Base-by-base conservation (phyloP, 1,284 basidiomycete species). In the Wolfiporia cocos region DNA sequence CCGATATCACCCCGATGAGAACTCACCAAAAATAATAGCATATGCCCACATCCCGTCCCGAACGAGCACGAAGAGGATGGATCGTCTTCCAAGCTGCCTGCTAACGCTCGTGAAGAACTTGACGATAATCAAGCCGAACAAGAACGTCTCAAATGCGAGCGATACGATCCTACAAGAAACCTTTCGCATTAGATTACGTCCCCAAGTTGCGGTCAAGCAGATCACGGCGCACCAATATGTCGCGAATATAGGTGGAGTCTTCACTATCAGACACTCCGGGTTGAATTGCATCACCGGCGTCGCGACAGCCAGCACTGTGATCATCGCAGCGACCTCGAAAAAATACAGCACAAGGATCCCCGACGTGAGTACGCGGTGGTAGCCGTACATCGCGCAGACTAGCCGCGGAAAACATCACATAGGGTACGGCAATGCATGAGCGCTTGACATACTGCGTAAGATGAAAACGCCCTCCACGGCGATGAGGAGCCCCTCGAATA, bases 41-140 rank as follows among this genome's bases (percentile, higher is more conserved):
- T 48, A 54, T 12, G 53, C 50, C 53, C 53, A 54, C n/a, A 44
- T 47, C 19, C 53, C 53, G 33, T 54, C 51, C 12, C 53, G 43
- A 12, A 54, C 35, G 15, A 54, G 42, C 7, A 51, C 37, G 29
- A 41, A 36, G 4, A 54, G 31, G 5, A 49, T 33, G 22, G 48
- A 46, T 15, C 21, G 33, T 15, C 33, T n/a, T 14, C 40, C 38
- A 12, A 46, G 34, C 9, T 26, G 17, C 21, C 34, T n/a, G 15
- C 21, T 28, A 18, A 42, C 39, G 23, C 39, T 44, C 14, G 37
- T 7, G 28, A 41, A 39, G 36, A 51, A 47, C 34, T 43, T 42
- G 7, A 44, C 20, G 4, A 45, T 19, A 3, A 47, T 51, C 28
- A 51, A 30, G 5, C 21, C 34, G 24, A 51, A 47, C 4, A 51